Evolutionary conservation across 352 stramenopile genomes (phyloP), one percentile per base, ranked within the genome.

Genomic region (Pythium monospermum): DNA sequence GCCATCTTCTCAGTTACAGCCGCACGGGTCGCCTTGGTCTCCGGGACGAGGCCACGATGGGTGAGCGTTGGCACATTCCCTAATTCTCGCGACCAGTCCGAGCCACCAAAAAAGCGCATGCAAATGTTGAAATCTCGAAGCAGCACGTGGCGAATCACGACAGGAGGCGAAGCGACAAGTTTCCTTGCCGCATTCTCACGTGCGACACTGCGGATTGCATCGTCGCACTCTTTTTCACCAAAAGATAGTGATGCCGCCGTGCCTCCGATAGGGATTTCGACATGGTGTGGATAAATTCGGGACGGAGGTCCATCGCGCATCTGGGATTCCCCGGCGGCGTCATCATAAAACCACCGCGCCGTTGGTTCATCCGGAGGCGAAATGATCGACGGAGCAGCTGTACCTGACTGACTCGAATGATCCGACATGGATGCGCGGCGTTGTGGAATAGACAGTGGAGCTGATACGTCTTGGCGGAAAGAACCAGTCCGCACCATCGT

Each of bases 41-140:
- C 16, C 35, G 35, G 35, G 10, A 7, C 5, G 22, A 53, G 15
- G 22, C 27, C 43, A 36, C 28, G 47, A 26, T 56, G 59, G 1
- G 27, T 42, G 23, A 68, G 38, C 5, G 59, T 58, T 7, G 53
- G 57, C 3, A 56, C 64, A 49, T 85, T 78, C 21, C 63, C 68
- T 1, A 64, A 55, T 46, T 88, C 73, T 16, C 75, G 67, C 1
- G 69, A 80, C 83, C 82, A 95, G 51, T 95, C 84, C 12, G 69
- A 87, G 0, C 84, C 84, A 36, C 83, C 84, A 57, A 95, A 95
- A 57, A 95, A 90, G 3, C 83, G 76, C 73, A 93, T 89, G 64
- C 83, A 88, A 39, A 95, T 74, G 46, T 87, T 94, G 27, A 95
- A 91, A 25, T 95, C 84, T 28, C 84, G 83, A 23, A 95, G 57